Evolutionary conservation across 2,329 filamentous ascomycete genomes (phyloP).

Genomic region (Colletotrichum coccodes): DNA sequence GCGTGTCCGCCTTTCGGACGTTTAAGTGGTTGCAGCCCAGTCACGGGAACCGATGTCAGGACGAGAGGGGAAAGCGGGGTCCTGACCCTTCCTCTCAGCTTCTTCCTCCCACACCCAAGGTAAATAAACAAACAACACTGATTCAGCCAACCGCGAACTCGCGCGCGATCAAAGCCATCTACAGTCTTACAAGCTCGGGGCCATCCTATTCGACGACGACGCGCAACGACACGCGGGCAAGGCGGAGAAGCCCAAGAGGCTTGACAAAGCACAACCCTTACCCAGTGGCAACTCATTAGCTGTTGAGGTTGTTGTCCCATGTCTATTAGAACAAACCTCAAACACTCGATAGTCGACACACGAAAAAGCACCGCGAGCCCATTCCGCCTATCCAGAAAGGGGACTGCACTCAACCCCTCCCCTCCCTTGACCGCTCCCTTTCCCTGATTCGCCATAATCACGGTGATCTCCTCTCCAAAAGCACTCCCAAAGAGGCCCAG

Average conservation of each 20-base stretch:
- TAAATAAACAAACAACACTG: slow-evolving; percentile 27
- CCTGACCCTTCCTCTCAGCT: not conserved
- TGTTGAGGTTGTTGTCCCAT: not conserved
- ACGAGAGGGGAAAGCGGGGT: slow-evolving; percentile 30
- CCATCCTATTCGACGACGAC: slow-evolving; percentile 24
- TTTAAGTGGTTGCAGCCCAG: slow-evolving; percentile 32
- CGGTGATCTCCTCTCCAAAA: not conserved
- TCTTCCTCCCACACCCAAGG: not conserved
- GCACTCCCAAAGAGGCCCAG: slow-evolving; percentile 1
- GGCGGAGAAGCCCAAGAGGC: not conserved
- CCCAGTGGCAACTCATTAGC: not conserved
- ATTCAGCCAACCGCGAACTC: not conserved
- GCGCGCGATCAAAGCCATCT: slow-evolving; percentile 1
- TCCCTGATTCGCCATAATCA: not conserved
- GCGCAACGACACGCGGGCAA: not conserved
- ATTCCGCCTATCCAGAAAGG: not conserved
- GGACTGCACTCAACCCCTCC: not conserved
- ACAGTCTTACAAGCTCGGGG: not conserved
- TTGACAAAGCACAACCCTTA: not conserved
- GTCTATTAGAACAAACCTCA: not conserved
- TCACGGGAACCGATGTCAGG: slow-evolving; percentile 23
- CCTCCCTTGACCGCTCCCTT: not conserved
- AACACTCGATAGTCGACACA: not conserved
- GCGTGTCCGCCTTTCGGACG: not conserved
- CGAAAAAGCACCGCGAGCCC: not conserved